These are phyloP conservation scores for Erodium maritimum DNA, from an alignment of 345 rosid genomes.

Conservation along the genomic window DNA sequence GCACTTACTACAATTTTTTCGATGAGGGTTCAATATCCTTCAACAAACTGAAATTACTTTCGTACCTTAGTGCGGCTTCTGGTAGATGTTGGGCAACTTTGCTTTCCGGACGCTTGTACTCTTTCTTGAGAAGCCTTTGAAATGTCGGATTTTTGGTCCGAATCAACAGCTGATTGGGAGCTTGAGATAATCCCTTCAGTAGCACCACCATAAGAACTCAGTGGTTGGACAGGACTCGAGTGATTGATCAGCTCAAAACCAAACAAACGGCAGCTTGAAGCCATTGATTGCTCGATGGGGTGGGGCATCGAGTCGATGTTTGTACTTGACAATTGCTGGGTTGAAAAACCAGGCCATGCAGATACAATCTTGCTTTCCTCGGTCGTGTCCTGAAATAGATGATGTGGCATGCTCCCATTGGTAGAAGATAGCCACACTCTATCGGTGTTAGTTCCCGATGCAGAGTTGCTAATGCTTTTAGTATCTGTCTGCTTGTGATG, in stretches of 20 bases:
- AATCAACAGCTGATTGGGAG: constrained; percentile 22
- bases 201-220: constrained; percentile 19
- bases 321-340: constrained; percentile 23
- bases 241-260: constrained; percentile 61
- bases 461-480: constrained; percentile 22
- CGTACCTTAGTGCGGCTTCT: constrained; percentile 68
- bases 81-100: constrained; percentile 29
- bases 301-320: constrained; percentile 26
- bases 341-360: constrained; percentile 36
- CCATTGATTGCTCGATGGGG: constrained; percentile 26
- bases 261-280: constrained; percentile 47
- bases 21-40: too few species aligned
- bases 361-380: constrained; percentile 44
- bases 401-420: too few species aligned
- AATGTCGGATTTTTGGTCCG: constrained; percentile 45
- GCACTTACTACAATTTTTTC: too few species aligned
- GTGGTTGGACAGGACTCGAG: constrained; percentile 18
- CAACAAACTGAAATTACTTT: background rate
- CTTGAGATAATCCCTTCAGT: constrained; percentile 21
- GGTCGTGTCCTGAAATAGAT: constrained; percentile 28
- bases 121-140: constrained; percentile 40
- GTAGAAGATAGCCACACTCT: constrained; percentile 43
- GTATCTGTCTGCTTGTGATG: constrained; percentile 33
- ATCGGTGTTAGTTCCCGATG: constrained; percentile 30
- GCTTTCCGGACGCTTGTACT: constrained; percentile 54